Base-by-base conservation (phyloP, 768 basidiomycete species). In the Boletales sp. region DNA sequence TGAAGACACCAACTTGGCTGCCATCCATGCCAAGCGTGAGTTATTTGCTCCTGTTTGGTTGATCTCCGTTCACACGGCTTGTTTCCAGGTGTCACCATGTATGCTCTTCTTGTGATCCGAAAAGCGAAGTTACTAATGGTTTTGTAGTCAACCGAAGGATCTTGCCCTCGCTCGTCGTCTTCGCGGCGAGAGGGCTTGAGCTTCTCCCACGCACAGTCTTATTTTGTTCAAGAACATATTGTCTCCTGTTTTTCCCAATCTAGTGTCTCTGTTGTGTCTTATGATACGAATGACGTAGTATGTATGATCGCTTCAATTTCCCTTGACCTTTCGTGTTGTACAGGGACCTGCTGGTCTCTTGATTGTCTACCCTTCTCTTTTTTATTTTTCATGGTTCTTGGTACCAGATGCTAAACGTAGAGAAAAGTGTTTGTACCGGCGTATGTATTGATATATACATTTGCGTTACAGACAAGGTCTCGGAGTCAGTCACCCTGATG, bases 1-100 rank as follows among this genome's bases (percentile, higher is more conserved):
- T 61, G 88, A 90, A 61, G 88, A 90, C 75, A 90, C 88, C 52
- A 90, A 90, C 77, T 83, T 92, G 81, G 90, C 90, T 58, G 89
- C 89, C 48, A 91, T 91, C 69, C 89, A 91, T 65, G 89, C 89
- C 45, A 91, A 91, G 72, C 86, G 89, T 74, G 58, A 60, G 68
- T 69, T 53, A 38, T 56, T 2, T 10, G 11, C 17, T 2, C 30
- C 0, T 29, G 34, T 30, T 36, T 5, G 27, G 24, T 45, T 48
- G 50, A 47, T 52, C 11, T 8, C 36, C 11, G 38, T 37, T 63
- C 52, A 56, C 57, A 48, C 40, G 30, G 42, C 42, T 34, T 34
- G 49, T 51, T 49, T 53, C 14, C 30, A 75, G 72, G 75, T 72
- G 80, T 83, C 54, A 82, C 80, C 50, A 81, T 81, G 80, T 82